Conservation (phyloP, 108 stramenopile genomes). For the Seminavis robusta region DNA sequence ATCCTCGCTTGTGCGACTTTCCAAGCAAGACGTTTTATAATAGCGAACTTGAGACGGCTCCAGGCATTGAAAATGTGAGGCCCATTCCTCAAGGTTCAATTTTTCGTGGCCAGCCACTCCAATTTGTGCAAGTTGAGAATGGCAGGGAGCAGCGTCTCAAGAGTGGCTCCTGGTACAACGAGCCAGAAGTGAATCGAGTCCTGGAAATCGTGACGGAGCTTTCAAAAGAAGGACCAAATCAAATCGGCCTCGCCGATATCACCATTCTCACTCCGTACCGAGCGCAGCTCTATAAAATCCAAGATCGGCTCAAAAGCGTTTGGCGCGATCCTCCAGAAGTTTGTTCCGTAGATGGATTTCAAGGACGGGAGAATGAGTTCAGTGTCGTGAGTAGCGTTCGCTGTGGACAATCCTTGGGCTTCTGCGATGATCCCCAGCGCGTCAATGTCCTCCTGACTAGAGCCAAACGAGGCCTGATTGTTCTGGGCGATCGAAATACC, state of each 20-base stretch:
- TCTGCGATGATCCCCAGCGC: constrained; percentile 91
- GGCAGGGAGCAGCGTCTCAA: constrained; percentile 42
- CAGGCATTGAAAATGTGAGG: background rate
- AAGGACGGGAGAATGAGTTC: constrained; percentile 93
- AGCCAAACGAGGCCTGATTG: constrained; percentile 83
- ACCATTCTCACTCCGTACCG: constrained; percentile 57
- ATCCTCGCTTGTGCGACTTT: constrained; percentile 41
- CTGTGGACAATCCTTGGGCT: constrained; percentile 89
- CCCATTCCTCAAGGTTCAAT: constrained; percentile 51
- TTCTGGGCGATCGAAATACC: constrained; percentile 91
- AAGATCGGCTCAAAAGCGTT: background rate
- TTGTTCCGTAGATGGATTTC: constrained; percentile 93
- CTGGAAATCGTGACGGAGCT: constrained; percentile 34
- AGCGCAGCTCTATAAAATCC: constrained; percentile 53
- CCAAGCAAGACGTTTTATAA: constrained; percentile 68
- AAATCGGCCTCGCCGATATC: constrained; percentile 33
- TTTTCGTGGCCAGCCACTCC: constrained; percentile 50
- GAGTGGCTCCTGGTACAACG: constrained; percentile 54
- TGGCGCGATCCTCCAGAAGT: constrained; percentile 55
- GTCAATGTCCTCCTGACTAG: constrained; percentile 98
- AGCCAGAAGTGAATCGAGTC: constrained; percentile 44
- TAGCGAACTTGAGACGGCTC: constrained; percentile 36
- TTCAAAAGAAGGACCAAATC: constrained; percentile 27
- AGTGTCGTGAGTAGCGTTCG: constrained; percentile 90
- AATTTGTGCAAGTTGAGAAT: constrained; percentile 57